Conservation (phyloP, 768 basidiomycete species). For the Mycena galericulata region DNA sequence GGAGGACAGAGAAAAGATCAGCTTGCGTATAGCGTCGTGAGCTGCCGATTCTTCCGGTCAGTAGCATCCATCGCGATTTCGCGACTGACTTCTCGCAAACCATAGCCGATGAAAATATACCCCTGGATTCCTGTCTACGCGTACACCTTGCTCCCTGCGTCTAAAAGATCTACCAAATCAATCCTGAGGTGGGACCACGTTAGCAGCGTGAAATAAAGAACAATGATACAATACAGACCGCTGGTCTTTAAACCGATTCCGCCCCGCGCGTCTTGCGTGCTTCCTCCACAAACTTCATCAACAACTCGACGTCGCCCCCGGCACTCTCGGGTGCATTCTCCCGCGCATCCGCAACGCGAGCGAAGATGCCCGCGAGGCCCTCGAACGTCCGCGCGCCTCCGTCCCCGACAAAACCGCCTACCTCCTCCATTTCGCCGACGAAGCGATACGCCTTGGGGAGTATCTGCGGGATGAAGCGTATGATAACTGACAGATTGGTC, state of each 20-base stretch:
- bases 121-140: too few species aligned
- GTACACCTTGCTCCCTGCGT: too few species aligned
- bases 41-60: too few species aligned
- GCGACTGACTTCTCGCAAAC: too few species aligned
- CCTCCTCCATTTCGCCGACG: constrained; percentile 64
- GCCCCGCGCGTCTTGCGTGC: background rate
- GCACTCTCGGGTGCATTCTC: constrained; percentile 34
- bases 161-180: too few species aligned
- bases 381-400: constrained; percentile 43
- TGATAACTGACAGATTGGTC: constrained; percentile 34
- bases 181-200: too few species aligned
- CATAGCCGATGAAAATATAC: too few species aligned
- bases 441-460: constrained; percentile 62
- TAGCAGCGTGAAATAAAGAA: too few species aligned
- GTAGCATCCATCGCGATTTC: too few species aligned
- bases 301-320: constrained; percentile 43
- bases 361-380: constrained; percentile 52
- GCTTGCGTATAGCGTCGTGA: too few species aligned
- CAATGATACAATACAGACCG: too few species aligned
- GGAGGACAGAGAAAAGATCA: too few species aligned
- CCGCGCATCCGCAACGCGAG: constrained; percentile 49
- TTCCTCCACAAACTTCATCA: constrained; percentile 50
- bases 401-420: constrained; percentile 55
- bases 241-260: background rate
- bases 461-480: constrained; percentile 48